phyloP scores from a whole-genome alignment of 441 rosid genomes.

The Isatis lusitanica region DNA sequence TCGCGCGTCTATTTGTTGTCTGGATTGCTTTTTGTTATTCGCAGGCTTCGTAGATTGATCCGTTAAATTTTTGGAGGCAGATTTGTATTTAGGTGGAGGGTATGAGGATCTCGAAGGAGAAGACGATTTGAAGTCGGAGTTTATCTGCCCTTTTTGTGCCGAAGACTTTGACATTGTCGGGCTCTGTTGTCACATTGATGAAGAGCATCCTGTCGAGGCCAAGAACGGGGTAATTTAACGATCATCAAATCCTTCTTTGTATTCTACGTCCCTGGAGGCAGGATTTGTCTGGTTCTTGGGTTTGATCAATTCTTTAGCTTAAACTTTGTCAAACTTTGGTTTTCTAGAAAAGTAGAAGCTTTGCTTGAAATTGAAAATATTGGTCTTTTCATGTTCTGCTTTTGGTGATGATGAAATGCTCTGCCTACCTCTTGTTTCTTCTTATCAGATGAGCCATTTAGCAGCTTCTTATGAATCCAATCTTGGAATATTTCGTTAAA shows the following conservation, averaged over 20 bases:
- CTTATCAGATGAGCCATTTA: constrained; percentile 35
- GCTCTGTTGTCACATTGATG: constrained; percentile 86
- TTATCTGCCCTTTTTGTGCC: constrained; percentile 74
- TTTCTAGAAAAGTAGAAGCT: not conserved
- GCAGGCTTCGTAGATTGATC: not conserved
- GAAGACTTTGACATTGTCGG: constrained; percentile 86
- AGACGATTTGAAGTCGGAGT: constrained; percentile 68
- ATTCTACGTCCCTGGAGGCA: not conserved
- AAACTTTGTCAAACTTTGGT: not conserved
- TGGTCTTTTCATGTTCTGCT: not conserved
- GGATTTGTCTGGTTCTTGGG: not conserved
- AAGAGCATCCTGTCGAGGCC: constrained; percentile 86
- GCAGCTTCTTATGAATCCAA: constrained; percentile 30
- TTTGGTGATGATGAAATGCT: constrained; percentile 23
- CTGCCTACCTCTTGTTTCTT: constrained; percentile 29
- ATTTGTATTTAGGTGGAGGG: constrained; percentile 58
- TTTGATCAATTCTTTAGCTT: not conserved
- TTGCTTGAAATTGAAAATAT: not conserved
- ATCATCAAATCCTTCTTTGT: not conserved
- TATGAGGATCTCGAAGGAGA: constrained; percentile 61
- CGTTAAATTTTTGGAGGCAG: constrained; percentile 30
- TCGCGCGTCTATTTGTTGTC: not conserved
- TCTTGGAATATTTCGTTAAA: constrained; percentile 25
- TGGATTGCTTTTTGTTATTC: not conserved
- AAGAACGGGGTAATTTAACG: constrained; percentile 64